Conservation (phyloP, 2,329 filamentous ascomycete genomes). For the Periconia digitata region DNA sequence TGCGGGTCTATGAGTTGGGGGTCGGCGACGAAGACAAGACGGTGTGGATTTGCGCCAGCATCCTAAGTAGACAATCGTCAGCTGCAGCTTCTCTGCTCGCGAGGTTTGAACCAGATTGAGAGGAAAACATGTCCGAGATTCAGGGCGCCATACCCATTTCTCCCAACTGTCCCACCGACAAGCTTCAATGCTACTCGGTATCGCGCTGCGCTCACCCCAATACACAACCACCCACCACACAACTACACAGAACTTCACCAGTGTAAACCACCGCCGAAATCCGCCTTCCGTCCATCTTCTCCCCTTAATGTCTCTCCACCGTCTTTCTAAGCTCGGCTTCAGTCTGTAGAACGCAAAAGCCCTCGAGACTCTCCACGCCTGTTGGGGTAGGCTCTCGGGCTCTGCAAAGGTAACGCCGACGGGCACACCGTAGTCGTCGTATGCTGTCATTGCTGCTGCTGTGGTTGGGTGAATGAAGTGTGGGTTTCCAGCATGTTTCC, state of each 20-base stretch:
- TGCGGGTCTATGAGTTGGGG: constrained; percentile 92
- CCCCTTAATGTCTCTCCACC: constrained; percentile 12
- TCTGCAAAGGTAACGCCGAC: constrained; percentile 38
- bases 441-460: constrained; percentile 34
- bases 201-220: constrained; percentile 83
- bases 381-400: constrained; percentile 36
- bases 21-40: constrained; percentile 81
- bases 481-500: constrained; percentile 31
- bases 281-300: constrained; percentile 19
- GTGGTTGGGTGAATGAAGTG: constrained; percentile 4
- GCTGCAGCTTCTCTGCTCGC: background rate
- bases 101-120: background rate
- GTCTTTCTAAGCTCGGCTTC: constrained; percentile 23
- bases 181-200: constrained; percentile 66
- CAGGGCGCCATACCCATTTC: constrained; percentile 71
- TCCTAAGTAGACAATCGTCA: constrained; percentile 59
- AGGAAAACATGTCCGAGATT: background rate
- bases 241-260: constrained; percentile 58
- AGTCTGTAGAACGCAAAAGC: constrained; percentile 35
- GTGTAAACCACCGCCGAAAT: constrained; percentile 24
- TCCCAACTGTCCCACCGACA: constrained; percentile 92
- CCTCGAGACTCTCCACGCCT: constrained; percentile 30
- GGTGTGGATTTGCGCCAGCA: constrained; percentile 75
- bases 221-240: constrained; percentile 78
- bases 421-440: constrained; percentile 45